Base-by-base conservation (phyloP, 495 filamentous ascomycete genomes). In the Rhypophila decipiens region DNA sequence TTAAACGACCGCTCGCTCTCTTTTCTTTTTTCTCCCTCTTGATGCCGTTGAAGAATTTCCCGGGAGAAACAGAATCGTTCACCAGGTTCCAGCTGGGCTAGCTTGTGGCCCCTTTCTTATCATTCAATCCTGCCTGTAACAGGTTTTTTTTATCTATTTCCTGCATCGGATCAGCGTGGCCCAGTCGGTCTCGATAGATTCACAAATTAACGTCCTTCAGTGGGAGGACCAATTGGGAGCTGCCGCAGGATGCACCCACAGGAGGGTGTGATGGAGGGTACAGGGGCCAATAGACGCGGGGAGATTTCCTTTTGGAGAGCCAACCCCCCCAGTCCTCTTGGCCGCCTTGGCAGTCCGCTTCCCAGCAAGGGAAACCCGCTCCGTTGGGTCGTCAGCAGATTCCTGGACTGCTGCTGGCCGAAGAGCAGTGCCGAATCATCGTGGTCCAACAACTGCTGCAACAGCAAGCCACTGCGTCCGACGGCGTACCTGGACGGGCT, bases 401-500 rank as follows among this genome's bases (percentile, higher is more conserved):
- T 62, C 33, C n/a, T n/a, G n/a, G n/a, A n/a, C n/a, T n/a, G n/a
- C n/a, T n/a, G n/a, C n/a, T 44, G 50, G 53, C 60, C 60, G 10
- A 35, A 29, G 39, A 40, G 24, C 46, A 24, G 9, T 41, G 36
- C 48, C 1, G 50, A 53, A 17, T 41, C 43, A 0, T 22, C 44
- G 3, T n/a, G n/a, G n/a, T n/a, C n/a, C n/a, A n/a, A n/a, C n/a
- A n/a, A n/a, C n/a, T n/a, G n/a, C n/a, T n/a, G n/a, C n/a, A n/a
- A n/a, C n/a, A n/a, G n/a, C n/a, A 49, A 49, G 48, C 58, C 47
- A 22, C 48, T 62, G 22, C 27, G 56, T 37, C 57, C 67, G 21
- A 72, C 67, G 22, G 65, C 67, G 21, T 71, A 77, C 38, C 71
- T 76, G 37, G 70, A 74, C 53, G 71, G 70, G 9, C 64, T 74